phyloP scores from a whole-genome alignment of 2,329 filamentous ascomycete genomes.

The Acarospora socialis region DNA sequence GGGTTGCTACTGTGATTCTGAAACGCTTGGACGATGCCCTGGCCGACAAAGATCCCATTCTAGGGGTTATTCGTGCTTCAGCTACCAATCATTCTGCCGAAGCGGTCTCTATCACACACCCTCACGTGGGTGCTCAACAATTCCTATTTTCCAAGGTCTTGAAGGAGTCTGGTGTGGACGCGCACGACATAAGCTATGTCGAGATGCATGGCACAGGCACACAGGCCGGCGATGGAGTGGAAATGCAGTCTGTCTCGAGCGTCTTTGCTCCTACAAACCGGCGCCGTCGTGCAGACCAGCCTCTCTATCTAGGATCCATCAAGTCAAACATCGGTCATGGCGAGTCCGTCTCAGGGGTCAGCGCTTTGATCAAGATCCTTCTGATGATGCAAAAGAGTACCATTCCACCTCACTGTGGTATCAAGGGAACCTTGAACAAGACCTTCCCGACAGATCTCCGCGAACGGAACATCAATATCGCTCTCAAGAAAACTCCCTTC shows the following conservation, averaged over 20 bases:
- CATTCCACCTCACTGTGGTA: constrained; percentile 40
- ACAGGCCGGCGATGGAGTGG: constrained; percentile 67
- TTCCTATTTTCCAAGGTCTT: constrained; percentile 56
- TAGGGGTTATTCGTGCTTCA: constrained; percentile 62
- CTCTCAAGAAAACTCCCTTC: no score
- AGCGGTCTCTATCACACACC: constrained; percentile 70
- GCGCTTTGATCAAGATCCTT: constrained; percentile 38
- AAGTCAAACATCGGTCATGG: constrained; percentile 43
- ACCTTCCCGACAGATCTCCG: constrained; percentile 38
- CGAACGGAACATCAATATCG: constrained; percentile 48
- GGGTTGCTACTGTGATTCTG: constrained; percentile 57
- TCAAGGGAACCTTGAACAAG: constrained; percentile 42
- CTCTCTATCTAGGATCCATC: constrained; percentile 39
- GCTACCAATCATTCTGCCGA: constrained; percentile 73
- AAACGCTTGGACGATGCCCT: constrained; percentile 70
- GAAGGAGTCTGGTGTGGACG: constrained; percentile 58
- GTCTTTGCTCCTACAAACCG: constrained; percentile 12
- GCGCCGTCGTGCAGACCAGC: constrained; percentile 33
- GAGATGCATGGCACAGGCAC: constrained; percentile 88
- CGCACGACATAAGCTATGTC: constrained; percentile 65
- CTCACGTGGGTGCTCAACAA: constrained; percentile 63
- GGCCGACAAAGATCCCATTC: constrained; percentile 52
- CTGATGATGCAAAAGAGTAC: constrained; percentile 41
- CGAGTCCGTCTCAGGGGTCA: constrained; percentile 41
- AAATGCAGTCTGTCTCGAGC: constrained; percentile 63